These are phyloP conservation scores for Hygrophorus russula DNA, from an alignment of 768 basidiomycete species.

Conservation along the genomic window DNA sequence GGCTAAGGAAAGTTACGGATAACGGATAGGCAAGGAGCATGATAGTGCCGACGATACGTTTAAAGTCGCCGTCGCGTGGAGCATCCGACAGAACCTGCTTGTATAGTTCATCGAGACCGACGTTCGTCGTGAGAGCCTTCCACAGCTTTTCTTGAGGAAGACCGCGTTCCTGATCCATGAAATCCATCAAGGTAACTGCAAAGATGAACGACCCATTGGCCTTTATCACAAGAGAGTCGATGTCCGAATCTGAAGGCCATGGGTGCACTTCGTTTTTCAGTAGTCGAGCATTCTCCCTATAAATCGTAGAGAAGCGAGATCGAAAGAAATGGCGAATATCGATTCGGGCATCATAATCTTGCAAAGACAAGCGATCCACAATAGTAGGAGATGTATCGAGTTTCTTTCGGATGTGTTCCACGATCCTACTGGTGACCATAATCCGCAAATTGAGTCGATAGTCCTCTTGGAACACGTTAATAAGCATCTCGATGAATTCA, in stretches of 20 bases:
- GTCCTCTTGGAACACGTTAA: slow-evolving; percentile 9
- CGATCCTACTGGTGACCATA: slow-evolving; percentile 21
- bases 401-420: slow-evolving; percentile 14
- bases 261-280: background rate
- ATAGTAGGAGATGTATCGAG: slow-evolving; percentile 3
- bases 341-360: slow-evolving; percentile 1
- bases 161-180: background rate
- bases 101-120: slow-evolving; percentile 9
- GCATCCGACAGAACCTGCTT: slow-evolving; percentile 4
- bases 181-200: slow-evolving; percentile 2
- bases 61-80: background rate
- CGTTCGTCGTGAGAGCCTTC: background rate
- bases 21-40: slow-evolving; percentile 2
- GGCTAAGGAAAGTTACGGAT: background rate
- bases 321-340: slow-evolving; percentile 5
- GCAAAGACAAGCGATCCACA: slow-evolving; percentile 1
- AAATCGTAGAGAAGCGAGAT: background rate
- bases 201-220: slow-evolving; percentile 4
- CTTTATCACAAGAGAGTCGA: background rate
- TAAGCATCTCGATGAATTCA: slow-evolving; percentile 18
- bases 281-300: background rate
- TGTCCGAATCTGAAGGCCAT: slow-evolving; percentile 4
- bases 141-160: slow-evolving; percentile 3
- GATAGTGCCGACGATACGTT: slow-evolving; percentile 5
- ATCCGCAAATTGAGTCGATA: slow-evolving; percentile 17